phyloP scores from a whole-genome alignment of 2,329 filamentous ascomycete genomes.

The Xylogone sp. region DNA sequence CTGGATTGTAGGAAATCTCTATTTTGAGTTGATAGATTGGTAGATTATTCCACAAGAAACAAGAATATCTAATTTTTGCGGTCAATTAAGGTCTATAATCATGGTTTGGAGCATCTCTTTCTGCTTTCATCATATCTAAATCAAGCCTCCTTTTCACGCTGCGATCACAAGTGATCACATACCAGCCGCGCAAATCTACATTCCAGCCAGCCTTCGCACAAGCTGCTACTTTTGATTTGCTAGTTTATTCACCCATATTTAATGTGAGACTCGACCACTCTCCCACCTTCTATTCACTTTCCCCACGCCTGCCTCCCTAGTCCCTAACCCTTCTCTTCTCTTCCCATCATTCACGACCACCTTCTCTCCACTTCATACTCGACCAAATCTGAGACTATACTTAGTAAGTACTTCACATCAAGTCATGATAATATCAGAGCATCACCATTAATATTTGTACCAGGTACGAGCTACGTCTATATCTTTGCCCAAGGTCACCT shows the following conservation, averaged over 20 bases:
- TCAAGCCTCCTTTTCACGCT: neutral
- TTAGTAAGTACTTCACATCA: too few species aligned
- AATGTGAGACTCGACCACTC: conserved; percentile 1
- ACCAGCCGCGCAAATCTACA: neutral
- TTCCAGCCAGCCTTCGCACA: neutral
- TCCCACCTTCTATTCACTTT: conserved; percentile 1
- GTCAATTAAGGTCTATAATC: neutral
- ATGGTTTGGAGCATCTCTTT: neutral
- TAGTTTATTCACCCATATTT: neutral
- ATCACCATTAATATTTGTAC: neutral
- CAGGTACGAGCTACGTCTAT: neutral
- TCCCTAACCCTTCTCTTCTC: neutral
- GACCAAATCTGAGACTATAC: too few species aligned
- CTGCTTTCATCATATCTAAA: neutral
- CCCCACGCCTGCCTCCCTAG: neutral
- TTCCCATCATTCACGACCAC: neutral
- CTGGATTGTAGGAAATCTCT: neutral
- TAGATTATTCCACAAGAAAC: neutral
- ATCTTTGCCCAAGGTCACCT: too few species aligned
- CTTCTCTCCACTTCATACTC: conserved; percentile 2
- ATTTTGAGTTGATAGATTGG: neutral
- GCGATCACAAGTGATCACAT: neutral
- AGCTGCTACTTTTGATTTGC: neutral
- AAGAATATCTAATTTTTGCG: neutral
- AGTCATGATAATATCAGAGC: too few species aligned